phyloP scores from a whole-genome alignment of 225 moss, liverwort and hornwort genomes.

The Physcomitrellopsis africana region DNA sequence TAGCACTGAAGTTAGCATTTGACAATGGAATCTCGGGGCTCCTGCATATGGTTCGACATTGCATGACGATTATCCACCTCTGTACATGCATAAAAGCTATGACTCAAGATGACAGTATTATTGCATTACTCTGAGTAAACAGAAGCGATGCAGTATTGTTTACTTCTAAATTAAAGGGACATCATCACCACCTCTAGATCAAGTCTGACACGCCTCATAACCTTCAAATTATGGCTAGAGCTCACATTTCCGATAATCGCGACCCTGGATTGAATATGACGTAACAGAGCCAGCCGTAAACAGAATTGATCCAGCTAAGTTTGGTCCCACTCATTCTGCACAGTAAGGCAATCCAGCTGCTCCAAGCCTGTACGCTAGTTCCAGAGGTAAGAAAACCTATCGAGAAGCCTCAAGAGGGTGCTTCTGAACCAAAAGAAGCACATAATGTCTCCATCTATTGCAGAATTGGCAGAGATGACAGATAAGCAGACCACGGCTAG shows the following conservation, averaged over 20 bases:
- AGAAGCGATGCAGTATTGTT: neutral
- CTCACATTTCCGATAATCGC: conserved; percentile 15
- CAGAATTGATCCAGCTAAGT: neutral
- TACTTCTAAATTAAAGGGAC: neutral
- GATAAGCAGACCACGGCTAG: neutral
- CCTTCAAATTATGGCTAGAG: conserved; percentile 13
- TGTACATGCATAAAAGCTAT: neutral
- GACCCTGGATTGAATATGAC: conserved; percentile 22
- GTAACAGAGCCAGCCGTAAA: neutral
- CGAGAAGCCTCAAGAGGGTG: neutral
- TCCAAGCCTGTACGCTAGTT: conserved; percentile 21
- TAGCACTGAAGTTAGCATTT: neutral
- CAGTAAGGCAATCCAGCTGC: conserved; percentile 4
- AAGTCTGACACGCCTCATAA: neutral
- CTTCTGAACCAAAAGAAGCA: neutral
- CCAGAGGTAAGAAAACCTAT: conserved; percentile 12
- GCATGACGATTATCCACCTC: neutral
- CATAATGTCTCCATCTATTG: conserved; percentile 9
- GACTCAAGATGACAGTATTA: neutral
- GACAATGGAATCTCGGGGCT: neutral
- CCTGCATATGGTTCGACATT: neutral
- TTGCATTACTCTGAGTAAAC: neutral
- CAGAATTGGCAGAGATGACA: conserved; percentile 9
- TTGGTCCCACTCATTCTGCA: conserved; percentile 20
- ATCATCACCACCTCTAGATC: conserved; percentile 8